Conservation (phyloP, 2,329 filamentous ascomycete species). For the Scytalidium lignicola region DNA sequence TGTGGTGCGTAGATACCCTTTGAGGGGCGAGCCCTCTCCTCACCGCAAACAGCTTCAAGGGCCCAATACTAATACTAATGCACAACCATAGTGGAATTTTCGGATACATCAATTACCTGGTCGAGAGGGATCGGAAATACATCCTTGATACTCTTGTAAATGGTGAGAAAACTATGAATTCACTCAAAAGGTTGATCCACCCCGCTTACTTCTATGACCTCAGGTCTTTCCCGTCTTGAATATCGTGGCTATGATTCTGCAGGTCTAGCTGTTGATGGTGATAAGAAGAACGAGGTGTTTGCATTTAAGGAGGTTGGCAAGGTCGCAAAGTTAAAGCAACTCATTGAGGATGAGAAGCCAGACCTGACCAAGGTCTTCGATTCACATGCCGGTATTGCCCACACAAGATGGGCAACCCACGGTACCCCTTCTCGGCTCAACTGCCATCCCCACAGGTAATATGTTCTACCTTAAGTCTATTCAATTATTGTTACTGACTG, state of each 20-base stretch:
- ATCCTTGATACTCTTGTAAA: conserved; percentile 96
- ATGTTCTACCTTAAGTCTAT: neutral
- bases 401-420: conserved; percentile 99
- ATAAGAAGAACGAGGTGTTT: conserved; percentile 97
- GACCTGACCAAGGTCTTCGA: conserved; percentile 92
- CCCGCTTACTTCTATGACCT: conserved; percentile 14
- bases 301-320: conserved; percentile 99
- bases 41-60: neutral
- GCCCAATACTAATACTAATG: conserved; percentile 8
- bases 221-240: conserved; percentile 93
- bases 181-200: conserved; percentile 22
- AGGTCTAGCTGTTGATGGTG: conserved; percentile 89
- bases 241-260: conserved; percentile 99
- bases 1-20: conserved; percentile 20
- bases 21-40: neutral
- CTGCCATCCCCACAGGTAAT: conserved; percentile 95
- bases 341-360: conserved; percentile 78
- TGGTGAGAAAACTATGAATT: conserved; percentile 52
- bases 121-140: conserved; percentile 97
- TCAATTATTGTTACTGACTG: conserved; percentile 10
- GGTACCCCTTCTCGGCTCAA: conserved; percentile 88
- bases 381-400: conserved; percentile 96
- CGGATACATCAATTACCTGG: conserved; percentile 97
- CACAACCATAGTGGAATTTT: conserved; percentile 83
- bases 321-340: conserved; percentile 91